A percentile compares a stretch with the other conserved stretches of the same genome.
These are phyloP conservation scores for Clavaria fumosa DNA, from an alignment of 768 basidiomycete species.

Conservation along the genomic window DNA sequence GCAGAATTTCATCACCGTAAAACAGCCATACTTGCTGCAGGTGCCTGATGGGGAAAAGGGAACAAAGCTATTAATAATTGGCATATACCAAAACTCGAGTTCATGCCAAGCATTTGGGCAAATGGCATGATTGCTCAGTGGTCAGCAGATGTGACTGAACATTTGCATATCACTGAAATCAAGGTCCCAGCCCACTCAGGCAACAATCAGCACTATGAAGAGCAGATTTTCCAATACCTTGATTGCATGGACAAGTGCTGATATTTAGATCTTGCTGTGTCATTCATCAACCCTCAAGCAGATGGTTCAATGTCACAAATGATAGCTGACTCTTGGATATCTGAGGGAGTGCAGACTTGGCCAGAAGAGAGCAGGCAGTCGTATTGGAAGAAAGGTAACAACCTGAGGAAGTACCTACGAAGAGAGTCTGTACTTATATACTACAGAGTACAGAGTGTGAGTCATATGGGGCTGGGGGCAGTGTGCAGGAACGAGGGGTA, in stretches of 20 bases:
- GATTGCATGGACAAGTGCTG: constrained; percentile 10
- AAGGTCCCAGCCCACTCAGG: constrained; percentile 11
- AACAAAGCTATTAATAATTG: constrained; percentile 14
- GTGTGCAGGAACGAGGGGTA: too few relatives aligned
- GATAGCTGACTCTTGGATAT: too few relatives aligned
- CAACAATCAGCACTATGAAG: constrained; percentile 13
- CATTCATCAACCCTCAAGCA: too few relatives aligned
- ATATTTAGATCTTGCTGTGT: constrained; percentile 11
- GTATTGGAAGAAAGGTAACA: too few relatives aligned
- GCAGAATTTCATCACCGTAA: constrained; percentile 17
- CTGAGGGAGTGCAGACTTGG: too few relatives aligned
- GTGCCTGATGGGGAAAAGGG: constrained; percentile 9
- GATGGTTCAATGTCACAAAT: too few relatives aligned
- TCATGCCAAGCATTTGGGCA: constrained; percentile 13
- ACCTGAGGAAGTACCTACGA: too few relatives aligned
- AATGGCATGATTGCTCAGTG: constrained; percentile 14
- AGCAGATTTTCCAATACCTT: constrained; percentile 13
- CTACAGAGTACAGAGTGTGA: too few relatives aligned
- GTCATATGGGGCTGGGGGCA: too few relatives aligned
- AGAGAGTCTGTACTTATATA: too few relatives aligned
- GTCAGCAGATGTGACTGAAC: constrained; percentile 14
- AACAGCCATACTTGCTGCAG: constrained; percentile 11
- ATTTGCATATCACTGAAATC: constrained; percentile 12
- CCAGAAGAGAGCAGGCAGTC: too few relatives aligned
- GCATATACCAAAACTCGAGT: constrained; percentile 21